Evolutionary conservation across 2,329 filamentous ascomycete genomes (phyloP), one percentile per base, ranked within the genome.

Genomic region (Hypoxylon sp.): DNA sequence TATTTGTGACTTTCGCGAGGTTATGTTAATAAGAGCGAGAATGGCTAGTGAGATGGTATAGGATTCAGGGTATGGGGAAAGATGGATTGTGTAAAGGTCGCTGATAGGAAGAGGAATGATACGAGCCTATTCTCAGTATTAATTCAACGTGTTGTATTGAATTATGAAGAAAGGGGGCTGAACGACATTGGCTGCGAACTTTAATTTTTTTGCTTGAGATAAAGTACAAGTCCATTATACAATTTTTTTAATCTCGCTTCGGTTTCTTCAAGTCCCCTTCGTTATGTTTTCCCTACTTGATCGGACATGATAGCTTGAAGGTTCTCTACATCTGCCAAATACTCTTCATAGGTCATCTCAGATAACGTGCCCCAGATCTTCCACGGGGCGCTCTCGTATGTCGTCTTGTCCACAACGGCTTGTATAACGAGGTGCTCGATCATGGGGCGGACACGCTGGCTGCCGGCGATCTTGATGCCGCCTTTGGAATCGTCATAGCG

Each of bases 391-490:
- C 83, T 77, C 75, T 81, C 76, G 71, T 81, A 86, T 19, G 85
- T 87, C 59, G 75, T 78, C 51, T 79, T 80, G 74, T 84, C 80
- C 47, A 86, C 69, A 31, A 78, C 63, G 29, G 84, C 75, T 74
- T 88, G 87, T 50, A 93, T 71, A 42, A 92, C 89, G 3, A 93
- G 70, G 74, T 92, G 88, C 81, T 94, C 91, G 1, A 84, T 77
- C 72, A 90, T 83, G 54, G 87, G 81, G 74, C 86, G 85, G 70
- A 85, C 81, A 74, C 84, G 84, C 48, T 83, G 82, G 66, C 80
- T 83, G 2, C 84, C 85, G 0, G 82, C 79, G 6, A 87, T 76
- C n/a, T 80, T 73, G 66, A 77, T 71, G 13, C 80, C 83, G 14
- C 80, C 80, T 2, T 60, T 66, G 6, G 66, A 59, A 33, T 73